A percentile compares a stretch with the other conserved stretches of the same genome.
These are phyloP conservation scores for Colletotrichum paranaense DNA, from an alignment of 2,329 filamentous ascomycete species.

Conservation along the genomic window DNA sequence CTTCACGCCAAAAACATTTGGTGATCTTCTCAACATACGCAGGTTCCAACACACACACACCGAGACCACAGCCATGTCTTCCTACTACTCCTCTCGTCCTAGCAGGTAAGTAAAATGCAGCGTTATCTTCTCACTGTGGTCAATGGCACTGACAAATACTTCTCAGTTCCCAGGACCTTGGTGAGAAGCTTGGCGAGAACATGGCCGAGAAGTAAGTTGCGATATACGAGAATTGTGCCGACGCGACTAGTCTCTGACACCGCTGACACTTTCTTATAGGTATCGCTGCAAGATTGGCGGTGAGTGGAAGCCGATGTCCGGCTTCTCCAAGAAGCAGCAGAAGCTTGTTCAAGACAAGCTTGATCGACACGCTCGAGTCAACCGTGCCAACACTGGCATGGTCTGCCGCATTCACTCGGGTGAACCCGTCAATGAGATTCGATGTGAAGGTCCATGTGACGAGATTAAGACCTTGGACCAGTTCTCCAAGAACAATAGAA, in stretches of 20 bases:
- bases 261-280: constrained; percentile 36
- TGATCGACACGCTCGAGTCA: constrained; percentile 28
- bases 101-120: constrained; percentile 6
- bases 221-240: not conserved
- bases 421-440: constrained; percentile 39
- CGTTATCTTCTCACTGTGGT: not conserved
- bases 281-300: constrained; percentile 49
- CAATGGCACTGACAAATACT: not conserved
- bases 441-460: constrained; percentile 46
- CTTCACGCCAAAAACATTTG: not conserved
- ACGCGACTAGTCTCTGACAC: not conserved
- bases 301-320: constrained; percentile 47
- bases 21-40: not conserved
- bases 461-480: constrained; percentile 41
- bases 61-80: not conserved
- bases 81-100: not conserved
- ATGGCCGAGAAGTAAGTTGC: constrained; percentile 16
- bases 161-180: constrained; percentile 1
- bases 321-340: constrained; percentile 48
- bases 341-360: constrained; percentile 39
- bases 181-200: constrained; percentile 5
- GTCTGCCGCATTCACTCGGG: constrained; percentile 48
- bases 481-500: constrained; percentile 45
- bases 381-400: constrained; percentile 49
- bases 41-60: not conserved